Base-by-base conservation (phyloP, 2,329 filamentous ascomycete genomes). In the Tolypocladium pustulatum region DNA sequence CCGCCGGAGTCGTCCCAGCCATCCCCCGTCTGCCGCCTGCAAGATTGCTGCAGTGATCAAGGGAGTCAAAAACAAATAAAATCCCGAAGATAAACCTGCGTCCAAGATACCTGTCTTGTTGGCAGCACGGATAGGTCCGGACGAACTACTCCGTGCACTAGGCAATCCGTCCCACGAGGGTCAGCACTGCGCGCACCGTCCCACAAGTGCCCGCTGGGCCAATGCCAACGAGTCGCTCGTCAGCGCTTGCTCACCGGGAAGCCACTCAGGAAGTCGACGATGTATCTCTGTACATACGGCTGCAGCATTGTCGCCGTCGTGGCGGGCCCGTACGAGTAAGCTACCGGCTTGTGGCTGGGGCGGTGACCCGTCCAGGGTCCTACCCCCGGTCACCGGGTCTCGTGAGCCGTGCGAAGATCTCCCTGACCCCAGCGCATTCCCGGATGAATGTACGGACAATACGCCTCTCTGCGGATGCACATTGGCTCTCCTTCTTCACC, bases 401-500 rank as follows among this genome's bases (percentile, higher is more conserved):
- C 57, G 60, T 56, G 57, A 22, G 30, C 36, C 46, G 56, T 51
- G 52, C 54, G 56, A 60, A 49, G 53, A 58, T 60, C 57, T 38
- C 52, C 53, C 4, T 41, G 53, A 38, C 54, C 32, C 52, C 40
- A 38, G 41, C 40, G 52, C 53, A 30, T 13, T 22, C 32, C 32
- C n/a, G 36, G 57, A 17, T n/a, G 22, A n/a, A 32, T 13, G 49
- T 6, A n/a, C 17, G 17, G 27, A 34, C 12, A 34, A 52, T 34
- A 12, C 49, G 20, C 49, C 49, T 52, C 57, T 15, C 32, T 5
- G 55, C n/a, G 41, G 43, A 54, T 54, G 59, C 54, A 54, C 52
- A 64, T 62, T 65, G 60, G 61, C 55, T 58, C 53, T 43, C 54
- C 34, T 46, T 37, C 37, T 56, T 65, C 64, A 66, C 65, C 65